Conservation (phyloP, 1,284 basidiomycete genomes). For the Ustilago sp. region DNA sequence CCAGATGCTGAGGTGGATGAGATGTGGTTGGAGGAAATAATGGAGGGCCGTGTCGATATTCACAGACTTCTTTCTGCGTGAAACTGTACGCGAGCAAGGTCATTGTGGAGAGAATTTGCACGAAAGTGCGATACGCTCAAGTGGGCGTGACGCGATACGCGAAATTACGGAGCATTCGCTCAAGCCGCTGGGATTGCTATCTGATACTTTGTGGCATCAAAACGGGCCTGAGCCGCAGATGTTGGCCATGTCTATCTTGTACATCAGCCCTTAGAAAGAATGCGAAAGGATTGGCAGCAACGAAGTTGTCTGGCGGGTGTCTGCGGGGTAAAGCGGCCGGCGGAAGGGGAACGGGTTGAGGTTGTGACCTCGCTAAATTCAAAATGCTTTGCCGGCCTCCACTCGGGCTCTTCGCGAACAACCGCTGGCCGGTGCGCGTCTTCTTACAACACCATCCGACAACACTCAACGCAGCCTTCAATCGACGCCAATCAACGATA, state of each 20-base stretch:
- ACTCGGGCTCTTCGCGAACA: background rate
- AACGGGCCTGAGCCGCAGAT: background rate
- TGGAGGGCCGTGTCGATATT: constrained; percentile 1
- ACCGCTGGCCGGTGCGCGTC: background rate
- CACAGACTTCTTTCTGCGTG: background rate
- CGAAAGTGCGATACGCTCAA: background rate
- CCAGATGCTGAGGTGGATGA: background rate
- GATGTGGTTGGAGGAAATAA: background rate
- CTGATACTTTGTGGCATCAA: background rate
- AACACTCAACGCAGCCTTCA: no score
- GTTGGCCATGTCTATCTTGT: no score
- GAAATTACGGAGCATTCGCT: constrained; percentile 2
- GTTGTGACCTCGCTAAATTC: background rate
- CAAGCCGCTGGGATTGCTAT: background rate
- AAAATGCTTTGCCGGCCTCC: background rate
- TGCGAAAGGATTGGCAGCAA: background rate
- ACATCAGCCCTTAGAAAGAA: no score
- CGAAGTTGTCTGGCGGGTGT: background rate
- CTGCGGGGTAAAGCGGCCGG: background rate
- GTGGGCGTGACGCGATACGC: background rate
- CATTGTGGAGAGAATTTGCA: background rate
- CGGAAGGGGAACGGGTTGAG: background rate
- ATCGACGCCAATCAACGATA: background rate
- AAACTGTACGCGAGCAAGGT: background rate
- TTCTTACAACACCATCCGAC: background rate